phyloP scores from a whole-genome alignment of 176 grass and related monocot species.

The Musa schizocarpa region DNA sequence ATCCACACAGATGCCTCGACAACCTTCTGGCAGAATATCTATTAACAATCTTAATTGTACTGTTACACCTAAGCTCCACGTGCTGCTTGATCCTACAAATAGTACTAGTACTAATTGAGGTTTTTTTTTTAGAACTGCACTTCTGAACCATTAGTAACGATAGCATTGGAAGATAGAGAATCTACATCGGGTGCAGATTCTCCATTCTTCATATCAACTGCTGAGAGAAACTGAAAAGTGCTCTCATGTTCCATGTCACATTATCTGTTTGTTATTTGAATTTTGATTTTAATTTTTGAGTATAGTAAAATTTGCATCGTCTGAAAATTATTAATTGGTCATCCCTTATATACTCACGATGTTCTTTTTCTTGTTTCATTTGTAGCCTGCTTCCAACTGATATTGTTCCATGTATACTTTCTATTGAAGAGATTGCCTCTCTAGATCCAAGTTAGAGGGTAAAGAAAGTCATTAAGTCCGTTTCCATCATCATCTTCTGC shows the following conservation, averaged over 20 bases:
- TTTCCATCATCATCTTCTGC: slow-evolving; percentile 87
- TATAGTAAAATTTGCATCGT: neutral
- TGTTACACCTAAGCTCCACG: slow-evolving; percentile 52
- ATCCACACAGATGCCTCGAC: slow-evolving; percentile 26
- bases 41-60: slow-evolving; percentile 66
- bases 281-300: neutral
- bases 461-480: slow-evolving; percentile 63
- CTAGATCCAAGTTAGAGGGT: slow-evolving; percentile 51
- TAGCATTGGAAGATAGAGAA: slow-evolving; percentile 63
- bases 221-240: slow-evolving; percentile 57
- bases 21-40: slow-evolving; percentile 51
- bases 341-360: slow-evolving; percentile 7
- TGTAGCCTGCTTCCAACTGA: slow-evolving; percentile 23
- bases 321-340: no score
- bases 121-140: slow-evolving; percentile 74
- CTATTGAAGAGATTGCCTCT: slow-evolving; percentile 50
- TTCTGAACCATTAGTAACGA: slow-evolving; percentile 40
- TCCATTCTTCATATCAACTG: slow-evolving; percentile 17
- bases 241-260: neutral
- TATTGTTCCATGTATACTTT: slow-evolving; percentile 32
- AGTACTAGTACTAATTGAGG: slow-evolving; percentile 53
- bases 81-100: slow-evolving; percentile 53
- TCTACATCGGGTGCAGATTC: slow-evolving; percentile 30
- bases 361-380: slow-evolving; percentile 6
- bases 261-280: neutral